phyloP scores from a whole-genome alignment of 108 stramenopile species.

The Mayamaea pseudoterrestris region DNA sequence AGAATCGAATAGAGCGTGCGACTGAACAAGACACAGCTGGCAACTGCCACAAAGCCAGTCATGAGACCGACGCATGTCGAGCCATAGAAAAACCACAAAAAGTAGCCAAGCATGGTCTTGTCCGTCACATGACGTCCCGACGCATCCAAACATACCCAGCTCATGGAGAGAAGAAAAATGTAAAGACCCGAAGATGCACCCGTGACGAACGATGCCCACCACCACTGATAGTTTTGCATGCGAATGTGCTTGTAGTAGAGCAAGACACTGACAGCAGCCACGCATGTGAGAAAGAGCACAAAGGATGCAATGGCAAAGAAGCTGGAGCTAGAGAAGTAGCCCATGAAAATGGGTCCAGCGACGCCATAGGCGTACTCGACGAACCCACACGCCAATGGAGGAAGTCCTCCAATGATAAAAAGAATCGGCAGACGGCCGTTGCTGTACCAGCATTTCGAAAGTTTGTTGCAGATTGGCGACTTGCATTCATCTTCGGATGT shows the following conservation, averaged over 20 bases:
- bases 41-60: not conserved
- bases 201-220: constrained; percentile 2
- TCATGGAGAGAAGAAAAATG: not conserved
- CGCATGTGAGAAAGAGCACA: constrained; percentile 3
- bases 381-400: not conserved
- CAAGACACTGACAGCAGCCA: not conserved
- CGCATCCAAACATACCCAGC: not conserved
- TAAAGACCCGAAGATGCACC: not conserved
- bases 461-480: too few relatives aligned
- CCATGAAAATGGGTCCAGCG: not conserved
- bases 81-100: constrained; percentile 4
- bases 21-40: not conserved
- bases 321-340: not conserved
- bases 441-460: too few relatives aligned
- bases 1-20: not conserved
- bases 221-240: not conserved
- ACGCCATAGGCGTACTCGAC: constrained; percentile 1
- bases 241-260: constrained; percentile 4
- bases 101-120: not conserved
- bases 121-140: not conserved
- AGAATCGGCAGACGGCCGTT: too few relatives aligned
- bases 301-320: not conserved
- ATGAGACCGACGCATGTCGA: not conserved
- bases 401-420: not conserved
- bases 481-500: too few relatives aligned